phyloP scores from a whole-genome alignment of 768 basidiomycete species.

The Rhizopogon salebrosus region DNA sequence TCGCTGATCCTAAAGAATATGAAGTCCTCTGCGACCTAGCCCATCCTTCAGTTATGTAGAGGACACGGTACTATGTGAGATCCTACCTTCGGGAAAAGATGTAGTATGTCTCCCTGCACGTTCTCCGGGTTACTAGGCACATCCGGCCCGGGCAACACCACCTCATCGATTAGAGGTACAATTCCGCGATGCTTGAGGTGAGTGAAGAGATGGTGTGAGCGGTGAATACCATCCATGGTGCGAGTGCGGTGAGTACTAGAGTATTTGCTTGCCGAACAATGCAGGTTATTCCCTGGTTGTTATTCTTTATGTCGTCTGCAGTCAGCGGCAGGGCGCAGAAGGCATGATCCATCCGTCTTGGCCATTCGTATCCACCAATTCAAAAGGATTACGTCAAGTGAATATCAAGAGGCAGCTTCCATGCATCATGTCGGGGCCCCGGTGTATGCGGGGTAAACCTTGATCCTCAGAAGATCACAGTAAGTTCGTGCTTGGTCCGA shows the following conservation, averaged over 20 bases:
- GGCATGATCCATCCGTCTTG: neutral
- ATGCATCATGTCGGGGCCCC: no score
- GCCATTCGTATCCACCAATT: no score
- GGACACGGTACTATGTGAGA: neutral
- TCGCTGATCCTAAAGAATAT: slow-evolving; percentile 6
- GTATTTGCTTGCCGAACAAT: neutral
- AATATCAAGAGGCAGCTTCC: no score
- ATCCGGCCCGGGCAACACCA: neutral
- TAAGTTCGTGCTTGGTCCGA: no score
- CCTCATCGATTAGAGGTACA: neutral
- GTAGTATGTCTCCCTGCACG: slow-evolving; percentile 4
- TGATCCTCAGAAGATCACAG: no score
- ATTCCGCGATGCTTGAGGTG: neutral
- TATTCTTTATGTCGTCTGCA: neutral
- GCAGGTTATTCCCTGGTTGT: neutral
- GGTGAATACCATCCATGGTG: neutral
- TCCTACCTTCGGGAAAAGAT: slow-evolving; percentile 2
- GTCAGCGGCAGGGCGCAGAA: neutral
- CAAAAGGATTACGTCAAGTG: no score
- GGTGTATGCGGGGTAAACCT: no score
- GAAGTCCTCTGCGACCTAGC: slow-evolving; percentile 2
- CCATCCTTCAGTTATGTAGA: neutral
- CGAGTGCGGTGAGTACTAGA: neutral
- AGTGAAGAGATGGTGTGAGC: neutral
- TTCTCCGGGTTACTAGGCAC: slow-evolving; percentile 1